phyloP scores from a whole-genome alignment of 2,329 filamentous ascomycete species.

The Phaeophleospora eucalypticola region DNA sequence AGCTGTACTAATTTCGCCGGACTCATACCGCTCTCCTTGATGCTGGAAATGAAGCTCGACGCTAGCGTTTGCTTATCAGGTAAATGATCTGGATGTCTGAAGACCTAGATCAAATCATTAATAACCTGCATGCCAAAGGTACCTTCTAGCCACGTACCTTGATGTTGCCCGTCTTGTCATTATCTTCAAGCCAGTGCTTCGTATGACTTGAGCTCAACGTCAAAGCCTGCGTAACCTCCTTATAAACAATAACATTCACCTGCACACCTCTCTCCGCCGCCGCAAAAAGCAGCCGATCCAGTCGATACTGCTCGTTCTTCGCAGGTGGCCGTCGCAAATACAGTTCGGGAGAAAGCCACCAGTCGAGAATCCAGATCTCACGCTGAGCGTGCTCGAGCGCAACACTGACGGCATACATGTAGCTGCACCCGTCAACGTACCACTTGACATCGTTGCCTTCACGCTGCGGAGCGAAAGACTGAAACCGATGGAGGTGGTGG shows the following conservation, averaged over 20 bases:
- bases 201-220: constrained; percentile 67
- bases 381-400: constrained; percentile 73
- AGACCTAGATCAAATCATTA: constrained; percentile 43
- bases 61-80: constrained; percentile 67
- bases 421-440: constrained; percentile 79
- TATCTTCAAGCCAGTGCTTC: constrained; percentile 67
- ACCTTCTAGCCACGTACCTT: constrained; percentile 48
- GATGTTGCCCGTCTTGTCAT: constrained; percentile 74
- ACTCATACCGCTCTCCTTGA: constrained; percentile 53
- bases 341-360: constrained; percentile 85
- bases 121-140: too few relatives aligned
- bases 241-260: constrained; percentile 85
- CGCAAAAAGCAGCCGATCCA: constrained; percentile 76
- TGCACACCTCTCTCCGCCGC: constrained; percentile 81
- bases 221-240: constrained; percentile 59
- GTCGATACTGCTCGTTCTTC: constrained; percentile 74
- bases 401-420: constrained; percentile 79
- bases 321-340: constrained; percentile 80
- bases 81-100: constrained; percentile 83
- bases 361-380: constrained; percentile 70
- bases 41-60: constrained; percentile 53
- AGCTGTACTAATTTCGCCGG: constrained; percentile 58
- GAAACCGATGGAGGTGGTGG: constrained; percentile 49
- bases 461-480: constrained; percentile 68
- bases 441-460: constrained; percentile 74